Evolutionary conservation across 306 rosid species (phyloP), one percentile per base, ranked within the genome.

Genomic region (Rosa multiflora): DNA sequence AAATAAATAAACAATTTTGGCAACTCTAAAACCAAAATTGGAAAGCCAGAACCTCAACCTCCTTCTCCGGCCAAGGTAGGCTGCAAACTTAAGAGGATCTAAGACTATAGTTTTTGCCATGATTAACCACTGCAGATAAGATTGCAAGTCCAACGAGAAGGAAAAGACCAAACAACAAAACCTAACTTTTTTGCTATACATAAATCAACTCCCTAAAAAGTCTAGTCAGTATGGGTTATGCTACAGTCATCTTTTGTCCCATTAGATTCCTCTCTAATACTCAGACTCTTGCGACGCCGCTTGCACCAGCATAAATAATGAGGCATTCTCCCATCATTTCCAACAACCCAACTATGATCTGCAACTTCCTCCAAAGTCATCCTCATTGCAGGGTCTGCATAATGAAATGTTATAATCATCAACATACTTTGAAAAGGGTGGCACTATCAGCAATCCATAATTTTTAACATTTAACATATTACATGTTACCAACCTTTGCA

Each of bases 231-330:
- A 58, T 67, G 77, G 77, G 62, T 87, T 80, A 75, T 84, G 55
- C 71, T 68, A 79, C 75, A 70, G 51, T 75, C 53, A 18, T 73
- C 53, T 81, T 83, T 76, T 86, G 23, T 86, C 79, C 79, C 82
- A 66, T 84, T 62, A 71, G 70, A 53, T 64, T 90, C 89, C 80
- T 88, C 90, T 21, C 43, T 66, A 8, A 67, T 40, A 40, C 72
- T 67, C 72, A 62, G 40, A 68, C 83, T 78, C 80, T 79, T 88
- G 74, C 92, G 90, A 83, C 89, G 86, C 84, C 93, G 90, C 82
- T 89, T 86, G 88, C 99, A 94, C 97, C 95, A 94, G 79, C 99
- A 94, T 68, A 61, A 79, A 80, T 87, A 87, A 81, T 73, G 85
- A 64, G 85, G 88, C 81, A 94, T 70, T 42, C 93, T 93, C 67